Base-by-base conservation (phyloP, 306 rosid genomes). In the Arachis stenosperma region DNA sequence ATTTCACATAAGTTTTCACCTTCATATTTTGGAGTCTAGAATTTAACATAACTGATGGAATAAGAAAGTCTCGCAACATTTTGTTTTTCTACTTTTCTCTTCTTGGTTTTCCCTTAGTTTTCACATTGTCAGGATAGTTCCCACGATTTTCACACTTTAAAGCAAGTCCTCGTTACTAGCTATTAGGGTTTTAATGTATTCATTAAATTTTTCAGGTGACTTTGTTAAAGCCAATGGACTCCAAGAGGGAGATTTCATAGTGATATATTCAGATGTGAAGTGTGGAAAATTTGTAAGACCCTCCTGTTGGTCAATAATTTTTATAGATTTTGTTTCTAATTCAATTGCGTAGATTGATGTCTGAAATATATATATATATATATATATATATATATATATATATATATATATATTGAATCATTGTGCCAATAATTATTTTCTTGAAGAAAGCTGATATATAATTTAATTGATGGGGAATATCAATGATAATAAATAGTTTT, bases 141-240 rank as follows among this genome's bases (percentile, higher is more conserved):
- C 27, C 27, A 22, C 27, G 27, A 33, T 33, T 33, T 33, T 33
- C 37, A 33, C 37, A 33, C 4, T 33, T 33, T 33, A 33, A 33
- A 33, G 37, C 2, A 33, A 22, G 27, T 22, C 27, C 27, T 22
- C 27, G 27, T 22, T 33, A 33, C 37, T 2, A 33, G 37, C 37
- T 33, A 33, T 33, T 33, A 22, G 39, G 41, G 14, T 66, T 22
- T 73, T 76, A 0, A 37, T n/a, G 8, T 22, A 54, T 62, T 39
- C 12, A 17, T 41, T 33, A 68, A 10, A 37, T 71, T 73, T 51
- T 51, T 6, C 36, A 94, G 99, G 99, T 58, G 99, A 94, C 69
- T 94, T 94, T 81, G 97, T 94, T 68, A 94, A 88, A 85, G 97
- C 97, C 55, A 94, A 94, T 83, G 99, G 93, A 82, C 99, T 94